phyloP scores from a whole-genome alignment of 1,284 basidiomycete species.

The Austroboletus novae-zelandiae region DNA sequence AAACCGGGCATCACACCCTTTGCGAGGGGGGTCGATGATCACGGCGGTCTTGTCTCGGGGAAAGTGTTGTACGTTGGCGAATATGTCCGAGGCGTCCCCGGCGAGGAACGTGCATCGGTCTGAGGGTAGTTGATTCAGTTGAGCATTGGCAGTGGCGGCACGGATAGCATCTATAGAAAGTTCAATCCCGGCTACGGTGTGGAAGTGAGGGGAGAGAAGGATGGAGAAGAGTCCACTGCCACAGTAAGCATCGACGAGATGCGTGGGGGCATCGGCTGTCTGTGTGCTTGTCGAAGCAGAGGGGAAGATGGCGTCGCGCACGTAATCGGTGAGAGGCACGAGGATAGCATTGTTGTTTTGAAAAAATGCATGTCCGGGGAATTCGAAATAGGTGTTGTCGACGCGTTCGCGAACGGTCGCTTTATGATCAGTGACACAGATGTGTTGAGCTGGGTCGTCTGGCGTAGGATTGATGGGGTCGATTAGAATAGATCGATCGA shows the following conservation, averaged over 20 bases:
- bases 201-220: constrained; percentile 78
- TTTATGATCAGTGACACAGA: constrained; percentile 85
- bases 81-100: constrained; percentile 73
- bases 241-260: constrained; percentile 91
- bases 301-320: constrained; percentile 71
- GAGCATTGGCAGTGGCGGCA: constrained; percentile 79
- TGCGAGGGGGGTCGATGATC: constrained; percentile 86
- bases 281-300: constrained; percentile 3
- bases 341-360: constrained; percentile 98
- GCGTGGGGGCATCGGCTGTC: constrained; percentile 52
- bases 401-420: constrained; percentile 83
- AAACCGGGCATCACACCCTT: constrained; percentile 86
- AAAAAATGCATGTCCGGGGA: constrained; percentile 90
- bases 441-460: constrained; percentile 49
- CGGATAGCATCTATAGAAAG: constrained; percentile 76
- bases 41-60: constrained; percentile 68
- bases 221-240: constrained; percentile 92
- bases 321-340: constrained; percentile 78
- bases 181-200: constrained; percentile 87
- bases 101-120: constrained; percentile 49
- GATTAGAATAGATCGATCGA: constrained; percentile 37
- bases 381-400: constrained; percentile 81
- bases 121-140: constrained; percentile 62
- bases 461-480: constrained; percentile 9
- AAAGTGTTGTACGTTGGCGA: constrained; percentile 63